Percentiles rank a stretch among this genome's conserved stretches.
phyloP scores from a whole-genome alignment of 345 rosid genomes.

The Nephelium lappaceum region DNA sequence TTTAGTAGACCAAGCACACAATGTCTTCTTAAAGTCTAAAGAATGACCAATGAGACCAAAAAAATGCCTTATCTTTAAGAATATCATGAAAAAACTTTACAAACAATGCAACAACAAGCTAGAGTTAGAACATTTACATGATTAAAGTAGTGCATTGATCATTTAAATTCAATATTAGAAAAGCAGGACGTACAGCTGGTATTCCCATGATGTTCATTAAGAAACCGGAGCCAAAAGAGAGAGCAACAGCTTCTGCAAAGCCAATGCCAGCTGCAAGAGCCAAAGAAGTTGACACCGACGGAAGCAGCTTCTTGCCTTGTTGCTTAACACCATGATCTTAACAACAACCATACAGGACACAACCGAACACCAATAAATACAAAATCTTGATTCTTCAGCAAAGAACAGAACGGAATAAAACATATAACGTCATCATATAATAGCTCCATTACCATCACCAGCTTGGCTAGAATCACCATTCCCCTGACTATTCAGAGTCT shows the following conservation, averaged over 20 bases:
- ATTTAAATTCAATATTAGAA: constrained; percentile 23
- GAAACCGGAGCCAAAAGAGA: constrained; percentile 73
- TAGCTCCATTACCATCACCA: constrained; percentile 22
- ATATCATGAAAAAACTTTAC: not conserved
- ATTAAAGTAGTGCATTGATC: constrained; percentile 3
- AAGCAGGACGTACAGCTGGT: constrained; percentile 71
- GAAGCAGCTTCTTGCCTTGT: constrained; percentile 58
- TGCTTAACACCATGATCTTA: constrained; percentile 32
- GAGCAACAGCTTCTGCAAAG: constrained; percentile 76
- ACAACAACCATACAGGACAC: constrained; percentile 1
- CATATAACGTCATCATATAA: not conserved
- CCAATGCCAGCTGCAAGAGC: constrained; percentile 83
- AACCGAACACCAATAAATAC: constrained; percentile 4
- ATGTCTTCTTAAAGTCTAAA: not conserved
- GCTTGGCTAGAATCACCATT: constrained; percentile 22
- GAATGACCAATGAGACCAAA: not conserved
- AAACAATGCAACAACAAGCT: not conserved
- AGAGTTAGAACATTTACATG: not conserved
- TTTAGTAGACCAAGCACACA: not conserved
- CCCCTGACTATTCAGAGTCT: constrained; percentile 41
- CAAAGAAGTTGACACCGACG: constrained; percentile 80
- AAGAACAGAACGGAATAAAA: not conserved
- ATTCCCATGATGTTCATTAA: constrained; percentile 91
- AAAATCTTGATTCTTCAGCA: not conserved
- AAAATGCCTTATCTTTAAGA: not conserved